Evolutionary conservation across 176 grass and related monocot genomes (phyloP).

Genomic region (Carex kokanica): DNA sequence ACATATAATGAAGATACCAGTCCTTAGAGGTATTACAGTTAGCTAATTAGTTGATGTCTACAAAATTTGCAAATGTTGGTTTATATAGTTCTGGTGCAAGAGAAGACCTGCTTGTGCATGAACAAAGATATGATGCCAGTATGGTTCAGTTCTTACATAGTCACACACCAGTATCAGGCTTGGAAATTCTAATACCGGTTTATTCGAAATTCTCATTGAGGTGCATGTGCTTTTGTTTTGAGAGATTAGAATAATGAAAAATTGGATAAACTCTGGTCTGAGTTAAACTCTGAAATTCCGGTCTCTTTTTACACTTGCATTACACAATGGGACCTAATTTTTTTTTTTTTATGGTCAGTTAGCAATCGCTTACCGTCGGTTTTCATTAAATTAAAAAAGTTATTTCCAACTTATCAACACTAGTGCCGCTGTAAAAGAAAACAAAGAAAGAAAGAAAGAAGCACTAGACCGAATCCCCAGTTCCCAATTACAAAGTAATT

Average conservation of each 20-base stretch:
- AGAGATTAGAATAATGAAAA: not conserved
- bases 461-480: too few species aligned
- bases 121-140: not conserved
- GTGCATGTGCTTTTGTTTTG: not conserved
- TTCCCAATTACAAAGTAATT: too few species aligned
- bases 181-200: not conserved
- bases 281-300: too few species aligned
- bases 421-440: too few species aligned
- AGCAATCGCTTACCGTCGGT: too few species aligned
- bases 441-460: too few species aligned
- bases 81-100: conserved; percentile 39
- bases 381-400: too few species aligned
- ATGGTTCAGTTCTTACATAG: not conserved
- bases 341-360: too few species aligned
- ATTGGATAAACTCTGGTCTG: not conserved
- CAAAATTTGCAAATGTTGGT: conserved; percentile 58
- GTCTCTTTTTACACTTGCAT: too few species aligned
- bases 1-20: conserved; percentile 31
- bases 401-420: too few species aligned
- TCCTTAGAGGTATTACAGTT: conserved; percentile 46
- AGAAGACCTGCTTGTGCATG: conserved; percentile 38
- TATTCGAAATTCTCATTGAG: too few species aligned
- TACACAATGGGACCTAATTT: not conserved
- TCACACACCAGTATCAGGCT: not conserved
- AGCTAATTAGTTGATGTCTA: conserved; percentile 44